phyloP scores from a whole-genome alignment of 164 flowering plant species.

The Saururus chinensis region DNA sequence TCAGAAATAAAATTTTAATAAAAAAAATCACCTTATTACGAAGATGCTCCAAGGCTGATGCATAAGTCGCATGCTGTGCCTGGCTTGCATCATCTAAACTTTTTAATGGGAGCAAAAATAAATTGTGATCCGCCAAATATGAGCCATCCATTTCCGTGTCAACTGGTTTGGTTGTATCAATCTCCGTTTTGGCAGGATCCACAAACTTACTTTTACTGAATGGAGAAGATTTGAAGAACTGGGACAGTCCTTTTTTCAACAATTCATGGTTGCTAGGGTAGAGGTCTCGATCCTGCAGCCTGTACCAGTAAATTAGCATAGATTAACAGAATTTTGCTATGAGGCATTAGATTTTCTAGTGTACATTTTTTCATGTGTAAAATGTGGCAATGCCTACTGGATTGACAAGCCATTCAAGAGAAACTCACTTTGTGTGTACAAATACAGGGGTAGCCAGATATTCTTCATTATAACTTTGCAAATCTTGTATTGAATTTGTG shows the following conservation, averaged over 20 bases:
- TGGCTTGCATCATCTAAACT: slow-evolving; percentile 35
- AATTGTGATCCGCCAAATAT: slow-evolving; percentile 15
- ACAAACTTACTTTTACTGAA: slow-evolving; percentile 24
- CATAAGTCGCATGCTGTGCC: slow-evolving; percentile 42
- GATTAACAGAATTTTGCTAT: neutral
- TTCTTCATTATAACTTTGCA: slow-evolving; percentile 45
- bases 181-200: slow-evolving; percentile 10
- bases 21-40: slow-evolving; percentile 50
- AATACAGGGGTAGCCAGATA: slow-evolving; percentile 73
- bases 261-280: slow-evolving; percentile 21
- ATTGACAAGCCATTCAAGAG: neutral
- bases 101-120: slow-evolving; percentile 49
- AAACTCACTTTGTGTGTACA: slow-evolving; percentile 67
- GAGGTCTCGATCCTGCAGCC: slow-evolving; percentile 47
- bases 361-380: neutral
- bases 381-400: no score
- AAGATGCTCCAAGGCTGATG: slow-evolving; percentile 36
- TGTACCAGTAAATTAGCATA: slow-evolving; percentile 12
- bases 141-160: slow-evolving; percentile 8
- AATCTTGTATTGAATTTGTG: slow-evolving; percentile 48
- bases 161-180: slow-evolving; percentile 7
- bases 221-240: slow-evolving; percentile 51
- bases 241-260: slow-evolving; percentile 41
- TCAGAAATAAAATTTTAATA: no score
- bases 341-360: neutral